Base-by-base conservation (phyloP, 2,329 filamentous ascomycete genomes). In the Penicillium crustosum region DNA sequence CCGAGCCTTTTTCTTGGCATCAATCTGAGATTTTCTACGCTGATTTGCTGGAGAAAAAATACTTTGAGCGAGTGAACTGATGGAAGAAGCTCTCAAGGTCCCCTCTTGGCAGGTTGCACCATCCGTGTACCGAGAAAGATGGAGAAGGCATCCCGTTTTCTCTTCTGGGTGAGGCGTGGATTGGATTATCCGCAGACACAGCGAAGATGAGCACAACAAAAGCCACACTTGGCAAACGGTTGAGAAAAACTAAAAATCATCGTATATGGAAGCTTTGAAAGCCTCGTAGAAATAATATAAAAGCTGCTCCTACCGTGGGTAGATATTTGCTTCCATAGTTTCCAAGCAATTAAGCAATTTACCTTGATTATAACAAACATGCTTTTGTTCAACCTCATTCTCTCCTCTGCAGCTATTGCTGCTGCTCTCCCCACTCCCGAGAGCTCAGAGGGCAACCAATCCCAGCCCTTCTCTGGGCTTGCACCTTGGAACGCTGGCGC, bases 401-500 rank as follows among this genome's bases (percentile, higher is more conserved):
- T 58, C 25, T 41, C 51, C 21, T 51, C 44, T 21, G 58, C 47
- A 15, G 58, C 55, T 31, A 41, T 54, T 21, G 51, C 44, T 13
- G 49, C 36, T 27, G 60, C 60, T 31, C 49, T 62, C 12, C 60
- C 60, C 12, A 47, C 58, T 13, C 41, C 47, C 1, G 52, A 36
- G 10, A 33, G 3, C 33, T 25, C 50, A 1, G 55, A 45, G 13
- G 47, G 36, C 9, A 61, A 58, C 43, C 49, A 42, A 17, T 58
- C 55, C 29, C 63, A 44, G 17, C 60, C 62, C 6, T 62, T 59
- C 39, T 49, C 36, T 38, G 35, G 12, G 2, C 15, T 50, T 13
- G 36, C 58, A n/a, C 54, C 68, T 36, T 72, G 71, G 69, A 58
- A 73, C 31, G 59, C 64, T 5, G 79, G 78, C 13, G 76, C 74